Percentiles rank a stretch among this genome's conserved stretches.
These are phyloP conservation scores for Magnusiomyces clavatus DNA, from an alignment of 1,139 yeast genomes.

Conservation along the genomic window DNA sequence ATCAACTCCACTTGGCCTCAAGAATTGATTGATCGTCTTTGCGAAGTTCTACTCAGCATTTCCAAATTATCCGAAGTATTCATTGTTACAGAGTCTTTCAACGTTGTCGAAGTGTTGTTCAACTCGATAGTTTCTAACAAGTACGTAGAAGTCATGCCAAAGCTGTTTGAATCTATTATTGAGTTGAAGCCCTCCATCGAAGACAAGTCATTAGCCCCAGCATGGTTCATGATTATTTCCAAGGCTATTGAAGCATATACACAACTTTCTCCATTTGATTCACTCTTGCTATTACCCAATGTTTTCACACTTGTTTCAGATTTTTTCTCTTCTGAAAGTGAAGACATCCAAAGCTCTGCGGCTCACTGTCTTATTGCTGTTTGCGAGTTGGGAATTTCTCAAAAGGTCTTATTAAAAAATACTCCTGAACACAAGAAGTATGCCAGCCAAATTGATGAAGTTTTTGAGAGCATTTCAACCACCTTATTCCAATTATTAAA, in stretches of 20 bases:
- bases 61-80: slow-evolving; percentile 81
- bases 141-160: slow-evolving; percentile 46
- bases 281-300: slow-evolving; percentile 49
- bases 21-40: slow-evolving; percentile 56
- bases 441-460: slow-evolving; percentile 41
- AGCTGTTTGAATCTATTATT: slow-evolving; percentile 62
- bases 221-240: slow-evolving; percentile 93
- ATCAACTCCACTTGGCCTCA: slow-evolving; percentile 79
- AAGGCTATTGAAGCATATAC: slow-evolving; percentile 73
- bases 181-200: slow-evolving; percentile 74
- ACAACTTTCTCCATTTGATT: slow-evolving; percentile 47
- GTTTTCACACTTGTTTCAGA: slow-evolving; percentile 50
- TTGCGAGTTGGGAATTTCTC: slow-evolving; percentile 12
- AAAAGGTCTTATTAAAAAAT: neutral
- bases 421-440: slow-evolving; percentile 28
- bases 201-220: slow-evolving; percentile 80
- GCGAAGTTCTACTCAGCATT: slow-evolving; percentile 67
- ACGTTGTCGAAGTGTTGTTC: slow-evolving; percentile 80
- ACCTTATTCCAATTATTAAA: slow-evolving; percentile 50
- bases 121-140: slow-evolving; percentile 64
- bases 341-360: slow-evolving; percentile 66
- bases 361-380: slow-evolving; percentile 83
- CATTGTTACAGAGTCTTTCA: slow-evolving; percentile 71
- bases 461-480: slow-evolving; percentile 46
- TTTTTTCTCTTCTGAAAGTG: slow-evolving; percentile 60